These are phyloP conservation scores for Arthrinium puccinioides DNA, from an alignment of 2,329 filamentous ascomycete genomes.

Conservation along the genomic window DNA sequence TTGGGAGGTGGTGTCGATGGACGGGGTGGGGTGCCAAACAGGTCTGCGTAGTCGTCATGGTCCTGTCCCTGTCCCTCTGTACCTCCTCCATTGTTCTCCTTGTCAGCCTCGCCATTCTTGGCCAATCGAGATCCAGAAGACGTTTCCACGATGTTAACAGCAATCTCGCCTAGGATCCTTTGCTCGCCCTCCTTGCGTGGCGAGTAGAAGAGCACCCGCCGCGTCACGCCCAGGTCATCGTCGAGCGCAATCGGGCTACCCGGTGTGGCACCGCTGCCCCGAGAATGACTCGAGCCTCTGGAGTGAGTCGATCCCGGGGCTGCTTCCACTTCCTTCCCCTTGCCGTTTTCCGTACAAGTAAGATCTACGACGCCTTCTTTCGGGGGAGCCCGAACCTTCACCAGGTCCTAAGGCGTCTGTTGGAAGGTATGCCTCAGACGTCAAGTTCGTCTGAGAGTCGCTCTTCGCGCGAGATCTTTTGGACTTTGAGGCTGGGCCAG, in stretches of 20 bases:
- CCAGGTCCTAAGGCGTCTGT: constrained; percentile 45
- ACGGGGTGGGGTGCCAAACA: constrained; percentile 57
- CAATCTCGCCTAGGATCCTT: constrained; percentile 54
- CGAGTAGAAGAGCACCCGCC: constrained; percentile 70
- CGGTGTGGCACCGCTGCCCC: constrained; percentile 46
- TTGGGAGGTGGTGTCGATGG: constrained; percentile 48
- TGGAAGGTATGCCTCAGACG: constrained; percentile 46
- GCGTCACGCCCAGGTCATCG: constrained; percentile 49
- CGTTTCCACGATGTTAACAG: constrained; percentile 44
- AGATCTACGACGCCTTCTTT: too few relatives aligned
- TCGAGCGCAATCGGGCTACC: constrained; percentile 49
- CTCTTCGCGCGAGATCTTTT: constrained; percentile 44
- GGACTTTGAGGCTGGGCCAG: constrained; percentile 28
- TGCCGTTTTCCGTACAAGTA: constrained; percentile 29
- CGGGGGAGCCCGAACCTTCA: constrained; percentile 24
- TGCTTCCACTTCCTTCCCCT: constrained; percentile 17
- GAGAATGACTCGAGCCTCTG: constrained; percentile 43
- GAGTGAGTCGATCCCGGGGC: constrained; percentile 35
- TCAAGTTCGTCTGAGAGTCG: constrained; percentile 34
- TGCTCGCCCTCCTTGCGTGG: constrained; percentile 58
- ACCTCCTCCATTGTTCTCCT: constrained; percentile 35
- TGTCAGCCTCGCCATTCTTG: constrained; percentile 27
- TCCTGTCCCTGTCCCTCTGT: constrained; percentile 23
- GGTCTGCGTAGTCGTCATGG: constrained; percentile 37
- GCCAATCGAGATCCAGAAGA: constrained; percentile 27